These are phyloP conservation scores for Diplodia corticola DNA, from an alignment of 2,329 filamentous ascomycete species.

Conservation along the genomic window DNA sequence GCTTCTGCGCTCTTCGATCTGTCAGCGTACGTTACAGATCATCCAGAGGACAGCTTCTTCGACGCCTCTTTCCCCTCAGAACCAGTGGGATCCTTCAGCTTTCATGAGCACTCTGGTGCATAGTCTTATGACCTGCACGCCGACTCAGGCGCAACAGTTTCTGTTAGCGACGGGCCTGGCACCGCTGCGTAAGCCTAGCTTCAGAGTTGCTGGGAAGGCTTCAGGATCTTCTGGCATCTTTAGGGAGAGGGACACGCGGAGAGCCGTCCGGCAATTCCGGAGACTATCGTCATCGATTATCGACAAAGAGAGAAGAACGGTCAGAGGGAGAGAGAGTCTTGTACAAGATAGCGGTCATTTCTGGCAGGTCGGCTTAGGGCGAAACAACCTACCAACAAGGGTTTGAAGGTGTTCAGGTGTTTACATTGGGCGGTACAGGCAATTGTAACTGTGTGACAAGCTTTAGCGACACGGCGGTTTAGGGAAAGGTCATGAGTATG, in stretches of 20 bases:
- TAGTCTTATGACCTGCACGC: conserved; percentile 47
- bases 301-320: conserved; percentile 1
- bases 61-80: conserved; percentile 34
- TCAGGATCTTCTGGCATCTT: conserved; percentile 18
- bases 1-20: conserved; percentile 43
- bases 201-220: conserved; percentile 20
- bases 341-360: conserved; percentile 17
- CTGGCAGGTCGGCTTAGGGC: conserved; percentile 9
- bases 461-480: conserved; percentile 19
- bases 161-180: conserved; percentile 50
- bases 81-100: conserved; percentile 35
- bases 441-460: conserved; percentile 21
- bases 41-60: conserved; percentile 41
- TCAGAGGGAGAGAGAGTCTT: conserved; percentile 17
- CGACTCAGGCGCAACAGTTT: conserved; percentile 48
- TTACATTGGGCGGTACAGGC: conserved; percentile 8
- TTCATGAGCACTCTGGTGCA: conserved; percentile 42
- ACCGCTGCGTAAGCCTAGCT: conserved; percentile 44
- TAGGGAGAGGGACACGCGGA: conserved; percentile 16
- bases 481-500: conserved; percentile 20
- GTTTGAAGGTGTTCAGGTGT: conserved; percentile 6
- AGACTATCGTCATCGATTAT: conserved; percentile 13
- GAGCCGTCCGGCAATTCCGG: conserved; percentile 18
- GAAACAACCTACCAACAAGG: conserved; percentile 11
- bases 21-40: conserved; percentile 32